Conservation (phyloP, 2,329 filamentous ascomycete species). For the Magnaporthiopsis rhizophila region DNA sequence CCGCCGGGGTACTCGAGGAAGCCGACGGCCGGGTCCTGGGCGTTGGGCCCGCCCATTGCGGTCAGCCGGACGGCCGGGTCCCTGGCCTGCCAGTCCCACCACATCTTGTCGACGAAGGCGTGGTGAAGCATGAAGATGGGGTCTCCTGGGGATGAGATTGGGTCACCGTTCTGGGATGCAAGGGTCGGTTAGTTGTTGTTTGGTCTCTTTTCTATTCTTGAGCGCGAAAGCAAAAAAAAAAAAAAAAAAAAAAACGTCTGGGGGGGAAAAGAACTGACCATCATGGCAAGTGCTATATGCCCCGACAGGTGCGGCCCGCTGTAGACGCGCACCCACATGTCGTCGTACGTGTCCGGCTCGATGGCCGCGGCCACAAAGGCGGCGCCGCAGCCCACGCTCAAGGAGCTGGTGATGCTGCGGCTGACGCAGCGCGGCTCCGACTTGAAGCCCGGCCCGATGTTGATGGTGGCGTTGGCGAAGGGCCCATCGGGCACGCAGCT, state of each 20-base stretch:
- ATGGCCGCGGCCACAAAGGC: background rate
- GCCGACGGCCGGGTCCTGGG: constrained; percentile 6
- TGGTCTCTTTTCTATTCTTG: too few relatives aligned
- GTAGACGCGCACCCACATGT: background rate
- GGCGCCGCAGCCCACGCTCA: background rate
- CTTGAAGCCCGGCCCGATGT: background rate
- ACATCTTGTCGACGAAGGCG: constrained; percentile 25
- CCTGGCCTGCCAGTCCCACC: constrained; percentile 25
- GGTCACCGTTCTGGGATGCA: background rate
- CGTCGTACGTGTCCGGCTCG: background rate
- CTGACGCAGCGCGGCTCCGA: constrained; percentile 4
- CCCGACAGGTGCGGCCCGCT: background rate
- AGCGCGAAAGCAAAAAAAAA: too few relatives aligned
- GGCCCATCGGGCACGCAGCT: constrained; percentile 4
- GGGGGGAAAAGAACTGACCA: background rate
- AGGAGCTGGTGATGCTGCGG: background rate
- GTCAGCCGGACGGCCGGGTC: background rate
- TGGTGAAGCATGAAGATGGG: constrained; percentile 28
- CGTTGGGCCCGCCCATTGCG: constrained; percentile 10
- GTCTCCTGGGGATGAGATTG: constrained; percentile 24
- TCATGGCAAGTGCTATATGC: background rate
- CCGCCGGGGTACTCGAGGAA: constrained; percentile 11
- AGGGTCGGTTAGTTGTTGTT: too few relatives aligned
- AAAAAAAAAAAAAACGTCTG: too few relatives aligned
- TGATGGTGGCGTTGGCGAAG: background rate